Percentiles rank a stretch among this genome's conserved stretches.
These are phyloP conservation scores for Amoebophrya sp. DNA, from an alignment of 169 alveolate genomes.

Conservation along the genomic window DNA sequence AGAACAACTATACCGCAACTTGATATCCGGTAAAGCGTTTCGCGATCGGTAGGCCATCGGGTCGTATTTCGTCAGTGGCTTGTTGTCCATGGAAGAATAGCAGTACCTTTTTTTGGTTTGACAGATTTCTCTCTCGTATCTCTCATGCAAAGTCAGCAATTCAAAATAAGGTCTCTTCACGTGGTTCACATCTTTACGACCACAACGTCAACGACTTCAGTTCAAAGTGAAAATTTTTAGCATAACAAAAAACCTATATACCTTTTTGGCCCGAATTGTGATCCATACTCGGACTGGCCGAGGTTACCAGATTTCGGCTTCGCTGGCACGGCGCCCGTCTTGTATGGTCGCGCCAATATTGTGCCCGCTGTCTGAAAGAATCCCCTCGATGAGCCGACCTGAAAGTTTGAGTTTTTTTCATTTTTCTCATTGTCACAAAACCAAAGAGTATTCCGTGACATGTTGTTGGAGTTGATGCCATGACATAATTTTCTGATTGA, in stretches of 20 bases:
- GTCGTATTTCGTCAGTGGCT: background rate
- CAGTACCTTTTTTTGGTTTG: too few species aligned
- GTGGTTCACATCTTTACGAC: too few species aligned
- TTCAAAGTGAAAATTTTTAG: too few species aligned
- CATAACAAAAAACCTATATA: background rate
- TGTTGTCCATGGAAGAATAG: background rate
- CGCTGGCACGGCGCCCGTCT: background rate
- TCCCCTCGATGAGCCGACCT: background rate
- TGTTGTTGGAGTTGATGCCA: too few species aligned
- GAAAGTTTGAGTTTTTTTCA: too few species aligned
- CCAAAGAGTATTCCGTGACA: too few species aligned
- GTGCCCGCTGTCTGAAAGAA: background rate
- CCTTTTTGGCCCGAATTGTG: background rate
- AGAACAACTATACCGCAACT: background rate
- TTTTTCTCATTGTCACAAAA: too few species aligned
- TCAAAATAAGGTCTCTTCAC: too few species aligned
- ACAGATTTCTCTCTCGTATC: too few species aligned
- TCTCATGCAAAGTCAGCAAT: too few species aligned
- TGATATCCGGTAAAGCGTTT: background rate
- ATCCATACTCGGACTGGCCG: background rate
- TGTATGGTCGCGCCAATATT: background rate
- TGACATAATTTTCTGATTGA: too few species aligned
- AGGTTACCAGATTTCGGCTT: background rate
- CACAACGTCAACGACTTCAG: background rate
- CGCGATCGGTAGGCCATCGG: background rate